Evolutionary conservation across 257 asterid species (phyloP).

Genomic region (Anisodus acutangulus): DNA sequence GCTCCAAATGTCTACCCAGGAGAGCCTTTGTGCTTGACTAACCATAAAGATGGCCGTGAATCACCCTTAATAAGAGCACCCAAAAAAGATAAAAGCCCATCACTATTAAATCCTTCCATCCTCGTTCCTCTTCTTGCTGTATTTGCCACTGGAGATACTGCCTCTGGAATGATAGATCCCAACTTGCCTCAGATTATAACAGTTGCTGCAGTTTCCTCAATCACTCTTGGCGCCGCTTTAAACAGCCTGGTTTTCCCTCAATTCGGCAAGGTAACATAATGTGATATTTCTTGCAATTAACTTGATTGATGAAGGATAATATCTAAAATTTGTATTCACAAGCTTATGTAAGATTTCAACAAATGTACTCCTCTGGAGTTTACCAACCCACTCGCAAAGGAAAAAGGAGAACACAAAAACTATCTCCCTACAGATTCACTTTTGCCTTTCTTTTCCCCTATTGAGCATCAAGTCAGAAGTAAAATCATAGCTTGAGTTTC

Average conservation of each 20-base stretch:
- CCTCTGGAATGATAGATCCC: slow-evolving; percentile 88
- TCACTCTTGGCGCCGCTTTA: slow-evolving; percentile 73
- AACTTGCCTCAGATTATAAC: slow-evolving; percentile 80
- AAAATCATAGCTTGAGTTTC: background rate
- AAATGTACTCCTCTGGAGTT: slow-evolving; percentile 21
- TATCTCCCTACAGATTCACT: slow-evolving; percentile 10
- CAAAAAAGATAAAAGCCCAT: slow-evolving; percentile 53
- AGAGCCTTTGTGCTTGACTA: slow-evolving; percentile 89
- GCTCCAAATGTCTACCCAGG: slow-evolving; percentile 83
- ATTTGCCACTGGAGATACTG: slow-evolving; percentile 89
- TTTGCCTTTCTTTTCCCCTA: slow-evolving; percentile 1
- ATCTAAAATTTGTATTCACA: background rate
- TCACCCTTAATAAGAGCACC: slow-evolving; percentile 83
- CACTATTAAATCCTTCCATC: slow-evolving; percentile 68
- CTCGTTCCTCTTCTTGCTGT: slow-evolving; percentile 68
- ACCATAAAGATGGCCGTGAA: slow-evolving; percentile 88
- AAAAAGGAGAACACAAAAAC: background rate
- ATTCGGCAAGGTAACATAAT: slow-evolving; percentile 59
- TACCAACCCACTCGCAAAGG: background rate
- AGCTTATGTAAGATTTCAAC: background rate
- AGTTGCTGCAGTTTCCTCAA: slow-evolving; percentile 68
- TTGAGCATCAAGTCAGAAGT: slow-evolving; percentile 12
- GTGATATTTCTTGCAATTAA: background rate
- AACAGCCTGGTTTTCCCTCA: slow-evolving; percentile 68
- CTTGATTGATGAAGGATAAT: background rate